Percentiles rank a stretch among this genome's conserved stretches.
phyloP scores from a whole-genome alignment of 2,329 filamentous ascomycete species.

The Aspergillus latus region DNA sequence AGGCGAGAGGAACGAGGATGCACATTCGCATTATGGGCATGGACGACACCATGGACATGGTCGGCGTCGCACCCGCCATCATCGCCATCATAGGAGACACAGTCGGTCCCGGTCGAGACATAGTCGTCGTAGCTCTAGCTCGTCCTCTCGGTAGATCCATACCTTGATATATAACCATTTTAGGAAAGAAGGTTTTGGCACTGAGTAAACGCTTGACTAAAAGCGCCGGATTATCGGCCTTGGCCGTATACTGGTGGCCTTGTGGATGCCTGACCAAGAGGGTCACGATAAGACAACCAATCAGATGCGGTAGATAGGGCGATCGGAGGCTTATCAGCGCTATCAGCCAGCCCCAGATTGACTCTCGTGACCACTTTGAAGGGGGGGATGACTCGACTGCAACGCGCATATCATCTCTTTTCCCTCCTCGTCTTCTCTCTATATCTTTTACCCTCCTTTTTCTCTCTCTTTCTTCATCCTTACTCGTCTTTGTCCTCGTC shows the following conservation, averaged over 20 bases:
- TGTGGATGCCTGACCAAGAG: background rate
- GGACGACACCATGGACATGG: conserved; percentile 18
- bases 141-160: background rate
- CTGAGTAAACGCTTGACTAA: conserved; percentile 9
- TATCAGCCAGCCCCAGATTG: background rate
- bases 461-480: background rate
- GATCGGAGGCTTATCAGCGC: background rate
- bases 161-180: background rate
- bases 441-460: background rate
- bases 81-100: conserved; percentile 23
- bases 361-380: conserved; percentile 14
- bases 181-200: background rate
- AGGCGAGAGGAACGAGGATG: conserved; percentile 44
- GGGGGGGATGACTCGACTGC: conserved; percentile 18
- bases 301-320: background rate
- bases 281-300: background rate
- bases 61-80: conserved; percentile 16
- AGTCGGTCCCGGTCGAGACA: conserved; percentile 10
- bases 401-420: background rate
- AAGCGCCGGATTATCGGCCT: background rate
- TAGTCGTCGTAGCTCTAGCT: background rate
- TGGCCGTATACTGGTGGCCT: background rate
- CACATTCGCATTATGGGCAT: conserved; percentile 16
- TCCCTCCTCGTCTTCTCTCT: background rate
- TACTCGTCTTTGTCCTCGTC: background rate